Evolutionary conservation across 2,329 filamentous ascomycete genomes (phyloP), one percentile per base, ranked within the genome.

Genomic region (Orbilia quercus): DNA sequence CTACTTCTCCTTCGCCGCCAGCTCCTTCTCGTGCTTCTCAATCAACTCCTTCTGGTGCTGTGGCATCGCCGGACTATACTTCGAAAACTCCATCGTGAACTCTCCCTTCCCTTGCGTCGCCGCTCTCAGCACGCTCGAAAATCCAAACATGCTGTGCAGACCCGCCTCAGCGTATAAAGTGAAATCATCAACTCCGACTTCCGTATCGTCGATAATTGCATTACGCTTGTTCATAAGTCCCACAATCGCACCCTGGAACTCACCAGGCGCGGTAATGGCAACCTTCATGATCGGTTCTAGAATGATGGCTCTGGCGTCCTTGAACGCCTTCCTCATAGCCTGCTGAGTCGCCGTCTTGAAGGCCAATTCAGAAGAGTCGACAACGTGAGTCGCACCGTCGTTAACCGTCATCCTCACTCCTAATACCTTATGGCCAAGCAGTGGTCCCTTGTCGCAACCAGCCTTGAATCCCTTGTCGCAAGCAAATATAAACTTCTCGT

Each of bases 221-320:
- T 92, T 95, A 76, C 95, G 89, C 88, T 99, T 99, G 84, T 98
- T 99, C 83, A 99, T 85, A 54, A 99, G 83, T 78, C 92, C 93
- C 64, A 98, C 91, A 76, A 99, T 90, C 80, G 92, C 93, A 80
- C 95, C 95, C 83, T 99, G 95, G 85, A 98, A 99, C 84, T 99
- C 95, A 79, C 91, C 92, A 50, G 95, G 95, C 0, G 95, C 93
- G 31, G 92, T 96, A 79, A 99, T 92, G 74, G 92, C 93, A 0
- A 92, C 97, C 86, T 97, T 98, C 95, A 99, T 99, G 62, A 99
- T 83, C 3, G 95, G 95, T 82, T 99, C 95, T 36, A 99, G 87
- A 7, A 99, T 89, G 78, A 91, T 87, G 1, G 94, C 93, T 58
- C 88, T 87, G 34, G 90, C 91, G 11, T 91, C 88, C 72, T 86